Base-by-base conservation (phyloP, 257 asterid species). In the Gentiana dahurica region DNA sequence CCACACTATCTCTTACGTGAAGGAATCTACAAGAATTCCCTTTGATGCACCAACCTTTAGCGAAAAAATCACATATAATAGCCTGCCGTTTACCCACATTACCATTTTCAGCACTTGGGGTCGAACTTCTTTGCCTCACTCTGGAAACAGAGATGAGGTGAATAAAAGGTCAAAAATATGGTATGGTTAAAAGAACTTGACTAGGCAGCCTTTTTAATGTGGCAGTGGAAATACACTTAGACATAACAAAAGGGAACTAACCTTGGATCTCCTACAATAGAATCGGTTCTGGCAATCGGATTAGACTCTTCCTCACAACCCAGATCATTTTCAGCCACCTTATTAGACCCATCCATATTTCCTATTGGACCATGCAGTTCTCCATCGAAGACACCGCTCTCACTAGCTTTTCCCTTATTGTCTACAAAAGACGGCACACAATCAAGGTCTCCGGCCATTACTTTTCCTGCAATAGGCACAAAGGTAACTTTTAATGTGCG, bases 31-130 rank as follows among this genome's bases (percentile, higher is more conserved):
- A 92, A 4, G 94, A 72, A 34, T 53, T 79, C 57, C 95, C 97
- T 77, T 73, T 81, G 66, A 88, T 80, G 75, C 99, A 92, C 97
- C 97, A 92, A 43, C 99, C 99, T 71, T 79, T 81, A 55, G 91
- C 78, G 63, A 83, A 79, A 70, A 79, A 92, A 36, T 80, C 84
- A 60, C 97, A 92, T 47, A 68, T 63, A 63, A 79, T 75, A 68
- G 74, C 86, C 44, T 64, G 63, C 66, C 85, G 75, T 80, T 88
- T 88, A 63, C 66, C 78, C 38, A 57, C 78, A 11, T 73, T 72
- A 48, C 59, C 74, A 69, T 60, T 55, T 60, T 74, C 79, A 37
- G 68, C 62, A 60, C 64, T 73, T 60, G 82, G 67, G 67, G 82
- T 69, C 48, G 63, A 70, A 68, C 81, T 79, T 71, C 85, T 79